Base-by-base conservation (phyloP, 345 rosid species). In the Firmiana major region DNA sequence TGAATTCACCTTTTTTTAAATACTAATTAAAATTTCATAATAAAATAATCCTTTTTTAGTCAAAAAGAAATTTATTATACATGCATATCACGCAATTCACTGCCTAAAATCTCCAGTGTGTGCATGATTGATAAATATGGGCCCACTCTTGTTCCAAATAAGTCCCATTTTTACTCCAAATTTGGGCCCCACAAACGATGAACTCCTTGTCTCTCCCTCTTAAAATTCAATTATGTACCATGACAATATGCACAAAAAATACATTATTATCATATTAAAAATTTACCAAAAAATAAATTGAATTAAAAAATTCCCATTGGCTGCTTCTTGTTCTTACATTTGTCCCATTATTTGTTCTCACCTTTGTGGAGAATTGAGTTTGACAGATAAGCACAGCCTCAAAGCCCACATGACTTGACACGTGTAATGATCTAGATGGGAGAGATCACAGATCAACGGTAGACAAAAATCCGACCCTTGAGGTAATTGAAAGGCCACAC, bases 331-430 rank as follows among this genome's bases (percentile, higher is more conserved):
- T 48, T 31, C 3, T 57, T 13, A 57, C 11, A 31, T 31, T 31
- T 31, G 34, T 31, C 31, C 26, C 34, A 2, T 58, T 10, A 22
- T 55, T 40, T 73, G 71, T 48, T 31, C 3, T 57, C 28, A 57
- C 11, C 1, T 31, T 31, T 31, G 34, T 31, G 34, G 0, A 31
- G 3, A 31, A 31, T 31, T 2, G 3, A 31, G 34, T 31, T 31
- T 31, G 81, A 63, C 84, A 77, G 76, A 43, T 78, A 75, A 66
- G 77, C 75, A 46, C 34, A 34, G 6, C 63, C 6, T 22, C 6
- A 9, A 45, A 42, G 26, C 62, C 57, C 16, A 57, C 34, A 63
- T 12, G 17, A 31, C 34, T 31, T 31, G 34, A 31, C 34, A 0
- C 34, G 34, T 31, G 3, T 17, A 53, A 9, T 11, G 49, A 79